Base-by-base conservation (phyloP, 805 yeast genomes). In the Candida silvicultrix region DNA sequence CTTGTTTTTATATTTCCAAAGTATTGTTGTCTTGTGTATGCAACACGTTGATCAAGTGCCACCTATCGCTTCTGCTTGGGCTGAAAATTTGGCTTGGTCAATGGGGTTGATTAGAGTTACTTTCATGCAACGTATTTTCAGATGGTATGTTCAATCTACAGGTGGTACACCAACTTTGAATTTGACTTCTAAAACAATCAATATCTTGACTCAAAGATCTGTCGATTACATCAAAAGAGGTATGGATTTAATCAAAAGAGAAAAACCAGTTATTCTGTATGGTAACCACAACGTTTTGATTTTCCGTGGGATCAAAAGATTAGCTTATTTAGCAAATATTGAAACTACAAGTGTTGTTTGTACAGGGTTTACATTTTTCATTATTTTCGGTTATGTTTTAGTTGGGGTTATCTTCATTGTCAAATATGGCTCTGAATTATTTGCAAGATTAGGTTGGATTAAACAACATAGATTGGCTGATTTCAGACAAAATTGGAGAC, bases 51-150 rank as follows among this genome's bases (percentile, higher is more conserved):
- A 83, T 57, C 72, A 84, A 47, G 83, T 87, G 5, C 97, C 97
- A 9, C 97, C 97, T 16, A 88, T 90, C 58, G 97, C 96, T 9
- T 75, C 85, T 12, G 81, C 96, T 10, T 90, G 97, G 97, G 72
- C 89, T 7, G 95, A 87, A 64, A 89, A 90, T 60, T 71, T 90
- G 58, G 89, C 89, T 25, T 90, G 97, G 97, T 87, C 96, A 2
- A 86, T 90, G 85, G 97, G 97, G 2, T 72, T 90, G 49, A 87
- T 90, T 55, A 72, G 83, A 61, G 77, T 85, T 37, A 57, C 60
- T 2, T 90, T 89, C 62, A 86, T 90, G 96, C 96, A 90, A 66
- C 69, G 79, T 49, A 82, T 86, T 50, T 83, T 86, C 64, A 71
- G 92, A 56, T 86, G 95, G 95, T 86, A 82, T 56, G 78, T 86